Percentiles rank a stretch among this genome's conserved stretches.
These are phyloP conservation scores for Nephelium lappaceum DNA, from an alignment of 345 rosid genomes.

Conservation along the genomic window DNA sequence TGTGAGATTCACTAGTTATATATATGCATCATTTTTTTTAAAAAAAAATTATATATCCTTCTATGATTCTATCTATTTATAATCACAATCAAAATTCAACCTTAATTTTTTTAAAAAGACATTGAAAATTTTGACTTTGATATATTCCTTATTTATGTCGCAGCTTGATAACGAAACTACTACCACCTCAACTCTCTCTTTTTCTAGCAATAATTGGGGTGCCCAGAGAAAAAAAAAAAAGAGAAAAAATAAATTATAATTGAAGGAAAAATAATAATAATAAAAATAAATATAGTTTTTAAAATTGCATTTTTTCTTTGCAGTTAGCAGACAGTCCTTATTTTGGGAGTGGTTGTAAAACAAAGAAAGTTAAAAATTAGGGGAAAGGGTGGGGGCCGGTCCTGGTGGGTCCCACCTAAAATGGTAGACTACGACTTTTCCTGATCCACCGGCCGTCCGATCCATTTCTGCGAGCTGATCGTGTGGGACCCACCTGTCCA, in stretches of 20 bases:
- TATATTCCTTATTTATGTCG: too few species aligned
- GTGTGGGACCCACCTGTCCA: conserved; percentile 14
- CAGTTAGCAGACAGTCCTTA: conserved; percentile 26
- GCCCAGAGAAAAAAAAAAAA: too few species aligned
- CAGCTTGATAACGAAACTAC: too few species aligned
- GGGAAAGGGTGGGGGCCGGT: conserved; percentile 33
- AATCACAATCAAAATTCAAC: too few species aligned
- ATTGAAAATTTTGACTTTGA: too few species aligned
- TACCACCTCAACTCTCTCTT: too few species aligned
- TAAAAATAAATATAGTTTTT: neutral
- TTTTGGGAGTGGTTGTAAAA: conserved; percentile 34
- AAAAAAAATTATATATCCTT: too few species aligned
- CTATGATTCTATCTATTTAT: too few species aligned
- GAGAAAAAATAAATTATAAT: neutral
- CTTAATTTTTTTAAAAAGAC: too few species aligned
- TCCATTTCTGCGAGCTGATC: neutral
- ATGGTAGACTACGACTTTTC: conserved; percentile 1
- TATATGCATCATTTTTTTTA: too few species aligned
- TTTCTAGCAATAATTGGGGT: too few species aligned
- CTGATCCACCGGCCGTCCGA: conserved; percentile 12
- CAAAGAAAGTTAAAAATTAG: conserved; percentile 19
- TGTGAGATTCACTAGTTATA: too few species aligned
- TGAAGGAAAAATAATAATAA: neutral
- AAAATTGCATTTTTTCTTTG: conserved; percentile 4
- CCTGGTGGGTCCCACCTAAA: conserved; percentile 17